phyloP scores from a whole-genome alignment of 345 rosid species.

The Euclidium syriacum region DNA sequence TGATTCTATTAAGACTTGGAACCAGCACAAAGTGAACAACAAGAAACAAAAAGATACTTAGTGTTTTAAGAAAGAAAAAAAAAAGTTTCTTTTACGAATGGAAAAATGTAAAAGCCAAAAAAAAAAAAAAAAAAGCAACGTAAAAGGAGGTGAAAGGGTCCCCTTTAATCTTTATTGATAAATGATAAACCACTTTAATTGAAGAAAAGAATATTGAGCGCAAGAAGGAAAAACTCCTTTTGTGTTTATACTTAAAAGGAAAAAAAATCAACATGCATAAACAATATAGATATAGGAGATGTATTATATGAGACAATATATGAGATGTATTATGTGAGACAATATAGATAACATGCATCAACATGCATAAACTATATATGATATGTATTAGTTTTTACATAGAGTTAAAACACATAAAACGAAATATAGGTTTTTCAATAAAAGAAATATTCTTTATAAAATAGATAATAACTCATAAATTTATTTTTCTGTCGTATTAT shows the following conservation, averaged over 20 bases:
- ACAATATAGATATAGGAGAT: too few species aligned
- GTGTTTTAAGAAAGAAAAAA: background rate
- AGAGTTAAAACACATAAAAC: too few species aligned
- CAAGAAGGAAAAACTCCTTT: background rate
- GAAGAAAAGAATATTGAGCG: slow-evolving; percentile 3
- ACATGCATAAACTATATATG: too few species aligned
- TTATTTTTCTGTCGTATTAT: too few species aligned
- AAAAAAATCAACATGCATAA: too few species aligned
- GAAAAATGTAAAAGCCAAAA: slow-evolving; percentile 6
- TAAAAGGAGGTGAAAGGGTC: slow-evolving; percentile 18
- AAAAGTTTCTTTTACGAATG: background rate
- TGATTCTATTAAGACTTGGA: background rate
- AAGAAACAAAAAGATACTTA: background rate
- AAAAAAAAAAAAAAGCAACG: background rate
- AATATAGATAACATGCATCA: too few species aligned
- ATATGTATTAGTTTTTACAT: too few species aligned
- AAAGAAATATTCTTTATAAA: too few species aligned
- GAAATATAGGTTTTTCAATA: too few species aligned
- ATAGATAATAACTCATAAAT: too few species aligned
- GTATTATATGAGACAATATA: too few species aligned
- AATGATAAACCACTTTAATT: slow-evolving; percentile 7
- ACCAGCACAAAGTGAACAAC: background rate
- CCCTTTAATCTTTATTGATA: slow-evolving; percentile 17
- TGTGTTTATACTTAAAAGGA: background rate
- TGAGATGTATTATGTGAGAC: too few species aligned